Evolutionary conservation across 176 grass and related monocot genomes (phyloP), one percentile per base, ranked within the genome.

Genomic region (Paspalum notatum): DNA sequence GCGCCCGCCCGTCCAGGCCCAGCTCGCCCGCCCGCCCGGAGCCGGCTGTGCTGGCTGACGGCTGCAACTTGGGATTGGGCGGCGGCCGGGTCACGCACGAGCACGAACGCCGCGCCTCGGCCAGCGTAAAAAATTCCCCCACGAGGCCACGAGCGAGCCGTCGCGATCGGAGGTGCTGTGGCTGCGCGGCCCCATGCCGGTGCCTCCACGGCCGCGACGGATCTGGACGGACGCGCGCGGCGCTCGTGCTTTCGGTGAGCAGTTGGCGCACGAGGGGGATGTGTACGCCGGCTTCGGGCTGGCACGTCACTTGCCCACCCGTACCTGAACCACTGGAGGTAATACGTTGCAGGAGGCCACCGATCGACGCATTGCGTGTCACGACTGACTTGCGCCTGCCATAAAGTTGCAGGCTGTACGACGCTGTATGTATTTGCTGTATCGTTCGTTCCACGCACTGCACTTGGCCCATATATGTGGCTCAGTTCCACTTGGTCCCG

Each of bases 1-100:
- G 82, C 77, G 63, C 71, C 86, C 74, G 58, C 66, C 87, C 74
- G 58, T 57, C 87, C 73, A 72, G 54, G 44, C 67, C 82, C 73
- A 72, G 45, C 39, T 48, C 53, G 68, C 20, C 18, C 60, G 1
- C 46, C 66, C 39, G 3, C 11, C 47, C 11, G 12, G 47, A 38
- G 47, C 72, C 50, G 62, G 18, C 73, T 62, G 47, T 21, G 47
- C 72, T 50, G 62, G 18, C 73, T 62, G 53, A 57, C 38, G 38
- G 65, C 32, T 46, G 67, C 74, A 61, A 85, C 57, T 85, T 85
- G 66, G 32, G 32, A n/a, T n/a, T 32, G 32, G 32, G 32, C 3
- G 32, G 3, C 45, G 5, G 18, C 70, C 62, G 21, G 83, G 37
- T 45, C 74, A 5, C 69, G 32, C 32, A 32, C 32, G 32, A 32